These are phyloP conservation scores for Trichomonascaceae sp. DNA, from an alignment of 1,139 yeast genomes.

Conservation along the genomic window DNA sequence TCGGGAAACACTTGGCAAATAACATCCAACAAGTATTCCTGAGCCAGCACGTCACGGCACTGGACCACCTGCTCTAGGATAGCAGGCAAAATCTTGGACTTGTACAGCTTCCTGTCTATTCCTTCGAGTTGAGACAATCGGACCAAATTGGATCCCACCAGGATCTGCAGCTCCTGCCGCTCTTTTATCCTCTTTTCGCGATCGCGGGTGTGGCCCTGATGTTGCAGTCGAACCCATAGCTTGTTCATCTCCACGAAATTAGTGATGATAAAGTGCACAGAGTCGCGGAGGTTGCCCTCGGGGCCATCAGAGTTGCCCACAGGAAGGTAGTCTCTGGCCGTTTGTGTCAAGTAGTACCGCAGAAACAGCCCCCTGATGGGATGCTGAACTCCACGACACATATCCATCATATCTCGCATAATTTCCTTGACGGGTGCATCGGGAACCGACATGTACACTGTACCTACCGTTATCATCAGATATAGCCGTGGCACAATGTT, in stretches of 20 bases:
- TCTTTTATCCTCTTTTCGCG: slow-evolving; percentile 63
- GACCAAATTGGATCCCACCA: slow-evolving; percentile 87
- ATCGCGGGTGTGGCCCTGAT: slow-evolving; percentile 87
- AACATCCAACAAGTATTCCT: slow-evolving; percentile 79
- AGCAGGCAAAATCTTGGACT: slow-evolving; percentile 55
- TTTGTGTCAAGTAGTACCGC: slow-evolving; percentile 76
- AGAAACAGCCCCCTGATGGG: slow-evolving; percentile 80
- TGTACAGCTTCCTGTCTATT: slow-evolving; percentile 50
- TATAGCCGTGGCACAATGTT: slow-evolving; percentile 86
- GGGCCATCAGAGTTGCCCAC: slow-evolving; percentile 18
- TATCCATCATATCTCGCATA: slow-evolving; percentile 92
- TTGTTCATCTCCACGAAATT: slow-evolving; percentile 97
- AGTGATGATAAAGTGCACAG: slow-evolving; percentile 60
- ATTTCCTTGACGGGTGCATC: slow-evolving; percentile 79
- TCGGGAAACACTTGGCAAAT: slow-evolving; percentile 91
- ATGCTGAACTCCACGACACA: slow-evolving; percentile 97
- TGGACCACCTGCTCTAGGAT: slow-evolving; percentile 84
- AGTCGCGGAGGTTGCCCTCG: slow-evolving; percentile 43
- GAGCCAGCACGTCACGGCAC: slow-evolving; percentile 86
- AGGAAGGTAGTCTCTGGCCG: slow-evolving; percentile 64
- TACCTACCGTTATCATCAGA: slow-evolving; percentile 90
- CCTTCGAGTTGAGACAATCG: slow-evolving; percentile 80
- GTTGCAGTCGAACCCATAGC: slow-evolving; percentile 91
- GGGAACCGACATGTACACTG: slow-evolving; percentile 66
- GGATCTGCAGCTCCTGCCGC: slow-evolving; percentile 76